Percentiles rank a stretch among this genome's conserved stretches.
phyloP scores from a whole-genome alignment of 345 rosid genomes.

The Eutrema heterophyllum region DNA sequence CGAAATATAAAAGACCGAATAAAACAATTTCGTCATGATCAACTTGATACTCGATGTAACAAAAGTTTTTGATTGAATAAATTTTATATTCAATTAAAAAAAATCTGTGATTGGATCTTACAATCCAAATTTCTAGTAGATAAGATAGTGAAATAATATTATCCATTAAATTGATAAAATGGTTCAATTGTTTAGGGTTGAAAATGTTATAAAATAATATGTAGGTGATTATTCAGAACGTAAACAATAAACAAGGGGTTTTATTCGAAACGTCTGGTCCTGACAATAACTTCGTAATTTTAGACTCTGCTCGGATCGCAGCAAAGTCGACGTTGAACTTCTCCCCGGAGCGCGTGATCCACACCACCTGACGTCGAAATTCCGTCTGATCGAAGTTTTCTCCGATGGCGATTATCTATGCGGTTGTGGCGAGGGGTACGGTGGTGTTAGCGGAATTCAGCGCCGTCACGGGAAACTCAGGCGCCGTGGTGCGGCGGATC shows the following conservation, averaged over 20 bases:
- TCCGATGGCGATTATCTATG: slow-evolving; percentile 83
- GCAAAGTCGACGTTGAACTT: slow-evolving; percentile 19
- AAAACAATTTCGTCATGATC: not conserved
- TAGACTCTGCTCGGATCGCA: slow-evolving; percentile 15
- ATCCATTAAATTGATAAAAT: not conserved
- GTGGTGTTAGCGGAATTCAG: slow-evolving; percentile 95
- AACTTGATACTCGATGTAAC: too few species aligned
- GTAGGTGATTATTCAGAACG: not conserved
- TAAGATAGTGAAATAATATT: not conserved
- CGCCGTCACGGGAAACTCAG: slow-evolving; percentile 90
- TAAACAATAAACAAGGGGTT: slow-evolving; percentile 4
- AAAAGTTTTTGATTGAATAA: too few species aligned
- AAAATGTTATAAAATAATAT: slow-evolving; percentile 1
- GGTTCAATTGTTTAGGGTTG: not conserved
- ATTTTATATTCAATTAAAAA: too few species aligned
- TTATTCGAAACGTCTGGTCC: slow-evolving; percentile 4
- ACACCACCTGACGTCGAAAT: not conserved
- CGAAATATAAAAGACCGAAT: not conserved
- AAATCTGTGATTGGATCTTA: not conserved
- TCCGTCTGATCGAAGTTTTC: not conserved
- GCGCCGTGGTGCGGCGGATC: slow-evolving; percentile 83
- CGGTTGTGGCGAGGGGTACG: slow-evolving; percentile 89
- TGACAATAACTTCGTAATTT: not conserved
- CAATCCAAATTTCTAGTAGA: not conserved
- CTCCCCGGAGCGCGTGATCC: slow-evolving; percentile 14